Evolutionary conservation across 1,284 basidiomycete species (phyloP).

Genomic region (Prillingera fragicola): DNA sequence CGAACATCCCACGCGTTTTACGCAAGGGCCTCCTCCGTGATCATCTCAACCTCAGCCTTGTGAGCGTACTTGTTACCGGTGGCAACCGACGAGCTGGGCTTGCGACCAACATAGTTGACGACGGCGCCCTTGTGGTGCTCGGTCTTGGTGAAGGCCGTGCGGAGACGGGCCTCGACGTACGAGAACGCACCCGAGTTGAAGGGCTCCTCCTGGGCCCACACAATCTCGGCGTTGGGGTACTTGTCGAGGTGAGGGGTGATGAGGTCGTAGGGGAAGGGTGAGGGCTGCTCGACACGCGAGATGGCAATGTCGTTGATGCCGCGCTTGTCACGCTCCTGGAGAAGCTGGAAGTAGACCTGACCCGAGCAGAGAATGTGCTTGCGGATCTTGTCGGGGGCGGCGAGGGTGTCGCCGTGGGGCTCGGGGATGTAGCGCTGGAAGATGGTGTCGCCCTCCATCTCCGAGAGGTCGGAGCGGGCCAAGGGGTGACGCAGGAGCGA

Average conservation of each 20-base stretch:
- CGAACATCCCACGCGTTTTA: no score
- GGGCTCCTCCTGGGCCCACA: conserved; percentile 84
- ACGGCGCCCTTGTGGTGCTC: conserved; percentile 86
- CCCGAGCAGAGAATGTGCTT: conserved; percentile 86
- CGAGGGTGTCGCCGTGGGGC: conserved; percentile 62
- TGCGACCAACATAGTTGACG: conserved; percentile 77
- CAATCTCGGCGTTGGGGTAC: conserved; percentile 87
- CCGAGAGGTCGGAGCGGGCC: conserved; percentile 77
- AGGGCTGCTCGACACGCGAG: conserved; percentile 87
- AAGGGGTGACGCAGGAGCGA: conserved; percentile 86
- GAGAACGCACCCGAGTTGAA: conserved; percentile 81
- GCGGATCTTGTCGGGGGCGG: conserved; percentile 76
- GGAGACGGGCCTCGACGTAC: conserved; percentile 82
- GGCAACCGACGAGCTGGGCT: conserved; percentile 69
- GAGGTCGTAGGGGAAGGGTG: conserved; percentile 92
- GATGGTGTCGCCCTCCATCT: conserved; percentile 80
- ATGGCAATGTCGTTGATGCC: conserved; percentile 91
- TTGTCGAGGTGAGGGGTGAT: conserved; percentile 85
- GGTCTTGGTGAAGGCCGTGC: conserved; percentile 70
- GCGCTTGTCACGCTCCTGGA: conserved; percentile 81
- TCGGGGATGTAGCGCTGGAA: conserved; percentile 96
- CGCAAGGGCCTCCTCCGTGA: conserved; percentile 53
- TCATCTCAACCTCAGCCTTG: conserved; percentile 76
- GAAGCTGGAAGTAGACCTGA: conserved; percentile 86
- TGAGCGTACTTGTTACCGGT: conserved; percentile 58